Evolutionary conservation across 2,329 filamentous ascomycete species (phyloP).

Genomic region (Colletotrichum sojae): DNA sequence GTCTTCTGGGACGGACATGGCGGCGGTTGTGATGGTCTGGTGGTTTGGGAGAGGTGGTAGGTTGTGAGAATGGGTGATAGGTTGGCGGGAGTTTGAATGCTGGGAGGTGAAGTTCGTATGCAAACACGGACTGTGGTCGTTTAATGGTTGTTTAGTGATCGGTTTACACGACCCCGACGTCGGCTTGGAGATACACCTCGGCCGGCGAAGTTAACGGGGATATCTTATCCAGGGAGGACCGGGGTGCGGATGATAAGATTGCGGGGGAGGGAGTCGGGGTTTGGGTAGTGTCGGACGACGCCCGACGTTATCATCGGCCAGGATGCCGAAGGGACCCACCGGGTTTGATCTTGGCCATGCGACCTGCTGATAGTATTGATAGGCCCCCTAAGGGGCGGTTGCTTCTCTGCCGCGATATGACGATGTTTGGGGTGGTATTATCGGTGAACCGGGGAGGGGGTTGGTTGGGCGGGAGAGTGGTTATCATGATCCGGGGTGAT

Average conservation of each 20-base stretch:
- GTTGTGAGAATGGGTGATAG: neutral
- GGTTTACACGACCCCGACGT: neutral
- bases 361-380: constrained; percentile 23
- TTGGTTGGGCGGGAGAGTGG: neutral
- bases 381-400: too few relatives aligned
- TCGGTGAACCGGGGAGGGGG: neutral
- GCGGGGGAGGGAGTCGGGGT: constrained; percentile 24
- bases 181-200: neutral
- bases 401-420: too few relatives aligned
- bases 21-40: neutral
- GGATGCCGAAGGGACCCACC: constrained; percentile 27
- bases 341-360: neutral
- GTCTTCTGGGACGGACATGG: constrained; percentile 15
- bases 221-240: constrained; percentile 1
- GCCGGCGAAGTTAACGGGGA: neutral
- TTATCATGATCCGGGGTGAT: constrained; percentile 2
- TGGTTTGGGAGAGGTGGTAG: neutral
- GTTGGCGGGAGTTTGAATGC: neutral
- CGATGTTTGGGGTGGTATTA: neutral
- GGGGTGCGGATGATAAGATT: constrained; percentile 12
- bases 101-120: too few relatives aligned
- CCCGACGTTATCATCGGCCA: constrained; percentile 27
- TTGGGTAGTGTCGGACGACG: neutral
- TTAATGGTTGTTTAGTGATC: too few relatives aligned
- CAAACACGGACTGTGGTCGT: too few relatives aligned